Base-by-base conservation (phyloP, 768 basidiomycete species). In the Calocybe indica region DNA sequence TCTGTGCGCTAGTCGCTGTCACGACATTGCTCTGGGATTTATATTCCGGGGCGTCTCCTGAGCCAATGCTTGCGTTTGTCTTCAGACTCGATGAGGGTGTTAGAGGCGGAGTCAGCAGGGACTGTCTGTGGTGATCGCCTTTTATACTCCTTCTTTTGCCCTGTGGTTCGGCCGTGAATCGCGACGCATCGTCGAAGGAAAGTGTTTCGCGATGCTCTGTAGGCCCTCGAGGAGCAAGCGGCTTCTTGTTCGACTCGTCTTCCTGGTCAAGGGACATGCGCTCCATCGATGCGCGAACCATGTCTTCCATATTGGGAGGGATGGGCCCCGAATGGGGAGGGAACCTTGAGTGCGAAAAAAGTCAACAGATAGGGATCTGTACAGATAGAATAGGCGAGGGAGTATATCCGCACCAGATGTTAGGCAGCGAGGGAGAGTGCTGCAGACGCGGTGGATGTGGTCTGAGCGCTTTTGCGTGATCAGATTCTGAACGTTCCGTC, bases 381-480 rank as follows among this genome's bases (percentile, higher is more conserved):
- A 38, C 14, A 45, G 22, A 33, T 31, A 15, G 14, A 9, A 11
- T 5, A 46, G 14, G 31, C 5, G 33, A 60, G 22, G 22, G 4
- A 22, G 22, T 22, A 22, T 22, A 22, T 22, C 22, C 71, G 49
- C 41, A 83, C 83, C 82, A 78, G 52, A 86, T 70, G 59, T 85
- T 85, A 7, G 85, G 85, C 55, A 85, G 71, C 9, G 85, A 86
- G 7, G 83, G 83, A 5, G 83, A 81, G 45, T 79, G 78, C 46
- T 80, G 80, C 34, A 82, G 68, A 39, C 77, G 76, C 12, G 74
- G 71, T 41, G 74, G 74, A 52, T 71, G 71, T 39, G 30, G 45
- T 41, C 53, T 51, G 40, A 47, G 29, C 49, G 32, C 40, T 55
- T 61, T 52, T 49, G 29, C 32, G 48, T 39, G 22, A 22, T 22